A percentile compares a stretch with the other conserved stretches of the same genome.
Conservation (phyloP, 208 protist genomes). For the Leishmania guyanensis region DNA sequence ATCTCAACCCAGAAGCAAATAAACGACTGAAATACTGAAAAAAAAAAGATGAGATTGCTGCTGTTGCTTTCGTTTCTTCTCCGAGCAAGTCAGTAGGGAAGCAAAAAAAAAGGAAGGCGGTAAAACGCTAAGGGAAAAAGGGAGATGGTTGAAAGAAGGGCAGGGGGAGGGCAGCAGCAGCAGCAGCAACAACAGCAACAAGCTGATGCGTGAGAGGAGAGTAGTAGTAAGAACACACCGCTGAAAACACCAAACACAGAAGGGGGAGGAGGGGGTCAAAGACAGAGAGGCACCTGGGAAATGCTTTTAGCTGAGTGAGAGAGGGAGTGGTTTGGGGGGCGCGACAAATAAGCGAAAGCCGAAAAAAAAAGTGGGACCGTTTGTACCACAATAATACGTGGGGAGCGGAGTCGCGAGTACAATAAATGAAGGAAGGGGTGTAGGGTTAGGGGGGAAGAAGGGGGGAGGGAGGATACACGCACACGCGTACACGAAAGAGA, state of each 20-base stretch:
- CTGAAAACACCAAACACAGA: background rate
- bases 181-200: background rate
- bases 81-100: background rate
- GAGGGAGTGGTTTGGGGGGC: background rate
- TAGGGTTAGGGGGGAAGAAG: background rate
- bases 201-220: conserved; percentile 1
- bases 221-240: background rate
- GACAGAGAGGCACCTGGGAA: background rate
- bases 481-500: background rate
- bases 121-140: background rate
- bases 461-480: background rate
- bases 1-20: background rate
- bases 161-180: background rate
- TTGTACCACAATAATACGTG: background rate
- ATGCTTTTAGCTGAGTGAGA: background rate
- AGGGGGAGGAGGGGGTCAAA: background rate
- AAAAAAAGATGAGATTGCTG: background rate
- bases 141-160: background rate
- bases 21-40: background rate
- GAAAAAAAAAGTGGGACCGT: conserved; percentile 1
- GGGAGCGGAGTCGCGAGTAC: background rate
- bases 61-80: background rate
- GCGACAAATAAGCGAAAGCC: background rate
- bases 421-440: conserved; percentile 5
- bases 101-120: background rate